Evolutionary conservation across 768 basidiomycete genomes (phyloP), one percentile per base, ranked within the genome.

Genomic region (Cystobasidium ongulense): DNA sequence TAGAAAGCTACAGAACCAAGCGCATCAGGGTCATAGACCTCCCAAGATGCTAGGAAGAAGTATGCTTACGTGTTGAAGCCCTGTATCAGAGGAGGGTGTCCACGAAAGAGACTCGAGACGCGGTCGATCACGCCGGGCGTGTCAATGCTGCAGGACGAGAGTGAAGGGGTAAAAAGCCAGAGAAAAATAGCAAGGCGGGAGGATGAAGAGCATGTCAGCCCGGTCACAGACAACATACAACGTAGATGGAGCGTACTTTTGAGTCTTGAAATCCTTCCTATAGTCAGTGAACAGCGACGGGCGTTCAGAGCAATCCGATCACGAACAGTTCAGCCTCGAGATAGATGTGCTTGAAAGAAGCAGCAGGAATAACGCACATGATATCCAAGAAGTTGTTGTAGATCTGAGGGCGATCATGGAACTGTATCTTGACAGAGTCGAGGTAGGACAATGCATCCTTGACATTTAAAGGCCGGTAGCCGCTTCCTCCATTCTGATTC

Each of bases 121-220:
- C 94, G 91, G 79, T 89, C 88, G 80, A 99, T 99, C 65, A 99
- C 96, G 39, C 92, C 94, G 0, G 95, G 95, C 0, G 95, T 99
- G 82, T 97, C 94, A 80, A 99, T 97, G 41, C 94, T 96, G 83
- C 8, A 61, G 25, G 57, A 13, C n/a, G 53, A 29, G 13, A 31
- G 4, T 50, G 46, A 50, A 31, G 57, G 63, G 31, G 63, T 46
- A 23, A 36, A 27, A 31, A 27, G 13, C n/a, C 5, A 25, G 10
- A 64, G n/a, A 36, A 46, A 8, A 35, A 23, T 15, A 38, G 63
- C 11, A 38, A 25, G 29, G 18, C 35, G 82, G 82, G 76, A 33
- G 36, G 13, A 62, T 43, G 36, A 17, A 25, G 1, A 39, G 41
- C 36, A 50, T 25, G 11, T 23, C 29, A 50, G 46, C n/a, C n/a